phyloP scores from a whole-genome alignment of 768 basidiomycete species.

The Panellus pusillus region DNA sequence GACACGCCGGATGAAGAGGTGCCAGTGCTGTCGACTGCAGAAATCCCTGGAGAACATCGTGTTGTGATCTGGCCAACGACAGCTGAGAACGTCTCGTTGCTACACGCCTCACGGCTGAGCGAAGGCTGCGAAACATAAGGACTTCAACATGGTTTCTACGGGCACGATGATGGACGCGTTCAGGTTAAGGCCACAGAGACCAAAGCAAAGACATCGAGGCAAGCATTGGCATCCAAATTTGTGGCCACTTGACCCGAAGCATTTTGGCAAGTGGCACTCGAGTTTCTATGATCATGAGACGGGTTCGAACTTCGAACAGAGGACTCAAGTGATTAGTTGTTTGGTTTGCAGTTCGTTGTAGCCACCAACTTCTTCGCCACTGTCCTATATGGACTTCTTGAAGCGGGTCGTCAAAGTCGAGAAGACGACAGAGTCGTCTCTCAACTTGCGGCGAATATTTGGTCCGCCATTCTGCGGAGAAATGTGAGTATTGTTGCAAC shows the following conservation, averaged over 20 bases:
- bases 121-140: slow-evolving; percentile 44
- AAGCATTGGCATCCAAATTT: slow-evolving; percentile 16
- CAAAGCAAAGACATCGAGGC: slow-evolving; percentile 14
- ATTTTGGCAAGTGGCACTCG: slow-evolving; percentile 10
- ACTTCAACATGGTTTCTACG: slow-evolving; percentile 50
- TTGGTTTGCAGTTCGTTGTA: not conserved
- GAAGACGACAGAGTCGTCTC: slow-evolving; percentile 13
- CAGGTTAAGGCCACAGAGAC: slow-evolving; percentile 1
- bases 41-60: slow-evolving; percentile 45
- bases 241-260: slow-evolving; percentile 8
- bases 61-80: slow-evolving; percentile 28
- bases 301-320: no score
- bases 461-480: slow-evolving; percentile 8
- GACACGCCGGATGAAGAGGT: slow-evolving; percentile 15
- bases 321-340: not conserved
- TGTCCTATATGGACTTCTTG: slow-evolving; percentile 24
- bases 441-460: slow-evolving; percentile 19
- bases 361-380: not conserved
- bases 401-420: slow-evolving; percentile 29
- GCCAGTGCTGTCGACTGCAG: slow-evolving; percentile 28
- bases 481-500: slow-evolving; percentile 2
- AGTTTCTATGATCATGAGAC: slow-evolving; percentile 10
- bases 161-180: slow-evolving; percentile 38
- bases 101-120: slow-evolving; percentile 46
- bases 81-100: slow-evolving; percentile 46